Evolutionary conservation across 2,329 filamentous ascomycete species (phyloP).

Genomic region (Domatiomyces globalis): DNA sequence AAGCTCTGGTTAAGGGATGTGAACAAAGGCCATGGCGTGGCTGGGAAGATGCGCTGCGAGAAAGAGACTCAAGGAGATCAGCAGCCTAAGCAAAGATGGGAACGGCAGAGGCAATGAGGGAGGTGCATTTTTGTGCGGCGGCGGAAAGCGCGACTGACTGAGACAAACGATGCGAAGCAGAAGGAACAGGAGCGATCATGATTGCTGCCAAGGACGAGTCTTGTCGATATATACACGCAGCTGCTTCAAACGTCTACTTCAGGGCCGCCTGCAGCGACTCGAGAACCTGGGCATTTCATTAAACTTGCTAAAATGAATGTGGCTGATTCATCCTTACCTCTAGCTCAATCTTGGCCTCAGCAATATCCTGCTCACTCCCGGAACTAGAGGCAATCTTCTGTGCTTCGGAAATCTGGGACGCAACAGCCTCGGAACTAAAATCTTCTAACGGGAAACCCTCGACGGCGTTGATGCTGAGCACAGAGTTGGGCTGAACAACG

Average conservation of each 20-base stretch:
- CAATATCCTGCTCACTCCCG: conserved; percentile 93
- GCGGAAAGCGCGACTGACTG: not conserved
- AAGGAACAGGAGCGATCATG: not conserved
- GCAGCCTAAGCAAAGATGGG: not conserved
- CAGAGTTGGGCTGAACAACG: conserved; percentile 85
- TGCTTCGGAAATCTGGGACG: conserved; percentile 80
- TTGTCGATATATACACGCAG: conserved; percentile 27
- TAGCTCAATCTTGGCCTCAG: conserved; percentile 97
- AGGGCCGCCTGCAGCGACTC: conserved; percentile 36
- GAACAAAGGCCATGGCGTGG: not conserved
- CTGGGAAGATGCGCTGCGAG: not conserved
- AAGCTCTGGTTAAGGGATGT: not conserved
- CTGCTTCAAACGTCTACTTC: conserved; percentile 27
- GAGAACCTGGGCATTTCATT: conserved; percentile 27
- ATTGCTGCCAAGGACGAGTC: not conserved
- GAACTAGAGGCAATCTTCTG: conserved; percentile 84
- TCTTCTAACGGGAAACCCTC: conserved; percentile 92
- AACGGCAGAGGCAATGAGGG: not conserved
- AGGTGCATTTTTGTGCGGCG: not conserved
- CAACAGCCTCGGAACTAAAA: conserved; percentile 86
- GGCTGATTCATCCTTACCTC: conserved; percentile 51
- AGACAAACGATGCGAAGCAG: not conserved
- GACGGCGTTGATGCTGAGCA: conserved; percentile 94
- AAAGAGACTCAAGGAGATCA: not conserved
- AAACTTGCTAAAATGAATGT: conserved; percentile 2